Conservation (phyloP, 2,329 filamentous ascomycete genomes). For the Dothideomycetes sp. region DNA sequence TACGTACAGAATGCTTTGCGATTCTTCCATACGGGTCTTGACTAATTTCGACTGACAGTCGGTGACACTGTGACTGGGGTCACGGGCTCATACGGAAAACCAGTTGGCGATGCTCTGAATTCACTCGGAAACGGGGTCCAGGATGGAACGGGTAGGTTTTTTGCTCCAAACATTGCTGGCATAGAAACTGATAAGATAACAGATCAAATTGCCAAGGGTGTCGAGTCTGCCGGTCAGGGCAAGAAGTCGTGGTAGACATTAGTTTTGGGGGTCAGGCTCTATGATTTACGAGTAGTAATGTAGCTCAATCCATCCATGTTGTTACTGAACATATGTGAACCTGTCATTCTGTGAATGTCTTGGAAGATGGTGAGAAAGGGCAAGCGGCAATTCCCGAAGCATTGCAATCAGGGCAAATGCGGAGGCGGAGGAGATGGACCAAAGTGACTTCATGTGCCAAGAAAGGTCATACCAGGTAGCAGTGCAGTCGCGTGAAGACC, state of each 20-base stretch:
- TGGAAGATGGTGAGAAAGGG: too few species aligned
- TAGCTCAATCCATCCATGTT: too few species aligned
- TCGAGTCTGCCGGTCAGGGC: slow-evolving; percentile 39
- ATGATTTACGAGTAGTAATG: too few species aligned
- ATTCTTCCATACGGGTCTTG: background rate
- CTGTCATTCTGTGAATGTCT: too few species aligned
- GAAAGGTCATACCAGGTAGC: too few species aligned
- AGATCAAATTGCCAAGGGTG: slow-evolving; percentile 36
- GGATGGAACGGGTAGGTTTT: slow-evolving; percentile 32
- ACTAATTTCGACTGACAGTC: slow-evolving; percentile 16
- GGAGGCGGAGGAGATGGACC: slow-evolving; percentile 8
- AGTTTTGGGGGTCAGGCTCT: too few species aligned
- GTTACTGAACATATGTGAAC: too few species aligned
- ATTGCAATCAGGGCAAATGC: too few species aligned
- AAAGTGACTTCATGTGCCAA: too few species aligned
- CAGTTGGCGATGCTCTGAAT: slow-evolving; percentile 34
- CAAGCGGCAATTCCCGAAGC: slow-evolving; percentile 6
- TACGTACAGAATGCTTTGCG: background rate
- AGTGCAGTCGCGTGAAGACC: too few species aligned
- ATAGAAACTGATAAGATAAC: too few species aligned
- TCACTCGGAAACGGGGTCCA: slow-evolving; percentile 38
- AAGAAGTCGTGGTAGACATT: slow-evolving; percentile 27
- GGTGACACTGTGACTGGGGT: slow-evolving; percentile 39
- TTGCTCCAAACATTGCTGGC: too few species aligned
- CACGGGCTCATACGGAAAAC: slow-evolving; percentile 32